These are phyloP conservation scores for Pseudocercospora macadamiae DNA, from an alignment of 2,329 filamentous ascomycete genomes.

Conservation along the genomic window DNA sequence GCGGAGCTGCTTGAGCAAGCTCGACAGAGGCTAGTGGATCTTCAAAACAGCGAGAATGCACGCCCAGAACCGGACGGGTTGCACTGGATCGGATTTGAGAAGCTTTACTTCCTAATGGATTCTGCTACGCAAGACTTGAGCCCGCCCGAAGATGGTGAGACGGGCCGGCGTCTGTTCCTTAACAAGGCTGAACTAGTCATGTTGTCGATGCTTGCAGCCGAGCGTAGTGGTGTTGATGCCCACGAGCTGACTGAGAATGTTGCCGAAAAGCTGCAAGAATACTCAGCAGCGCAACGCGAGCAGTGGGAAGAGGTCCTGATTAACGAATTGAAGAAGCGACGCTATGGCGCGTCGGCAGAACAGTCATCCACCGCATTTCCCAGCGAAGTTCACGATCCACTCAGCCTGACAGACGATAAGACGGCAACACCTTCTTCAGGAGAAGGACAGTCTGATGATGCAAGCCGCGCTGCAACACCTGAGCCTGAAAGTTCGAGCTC, in stretches of 20 bases:
- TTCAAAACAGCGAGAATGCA: conserved; percentile 27
- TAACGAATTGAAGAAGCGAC: conserved; percentile 9
- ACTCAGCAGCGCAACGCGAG: conserved; percentile 27
- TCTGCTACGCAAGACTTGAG: conserved; percentile 29
- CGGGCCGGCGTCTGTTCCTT: conserved; percentile 17
- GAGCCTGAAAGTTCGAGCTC: conserved; percentile 10
- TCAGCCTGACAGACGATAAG: neutral
- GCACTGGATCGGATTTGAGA: conserved; percentile 32
- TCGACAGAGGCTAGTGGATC: conserved; percentile 29
- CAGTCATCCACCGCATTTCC: no score
- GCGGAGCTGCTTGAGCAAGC: conserved; percentile 35
- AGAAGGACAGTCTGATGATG: neutral
- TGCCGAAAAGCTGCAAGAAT: conserved; percentile 26
- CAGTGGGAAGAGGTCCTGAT: conserved; percentile 34
- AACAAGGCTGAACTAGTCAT: conserved; percentile 22
- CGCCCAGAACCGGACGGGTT: conserved; percentile 11
- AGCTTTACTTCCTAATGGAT: conserved; percentile 31
- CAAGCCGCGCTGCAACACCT: neutral
- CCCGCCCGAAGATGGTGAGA: conserved; percentile 14
- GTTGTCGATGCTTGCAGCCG: conserved; percentile 29
- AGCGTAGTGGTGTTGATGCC: conserved; percentile 16
- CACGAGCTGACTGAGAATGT: conserved; percentile 30
- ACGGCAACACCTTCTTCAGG: neutral
- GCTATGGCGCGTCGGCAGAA: neutral
- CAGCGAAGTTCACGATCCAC: no score